Percentiles rank a stretch among this genome's conserved stretches.
phyloP scores from a whole-genome alignment of 148 eudicot species.

The Nepenthes mirabilis region DNA sequence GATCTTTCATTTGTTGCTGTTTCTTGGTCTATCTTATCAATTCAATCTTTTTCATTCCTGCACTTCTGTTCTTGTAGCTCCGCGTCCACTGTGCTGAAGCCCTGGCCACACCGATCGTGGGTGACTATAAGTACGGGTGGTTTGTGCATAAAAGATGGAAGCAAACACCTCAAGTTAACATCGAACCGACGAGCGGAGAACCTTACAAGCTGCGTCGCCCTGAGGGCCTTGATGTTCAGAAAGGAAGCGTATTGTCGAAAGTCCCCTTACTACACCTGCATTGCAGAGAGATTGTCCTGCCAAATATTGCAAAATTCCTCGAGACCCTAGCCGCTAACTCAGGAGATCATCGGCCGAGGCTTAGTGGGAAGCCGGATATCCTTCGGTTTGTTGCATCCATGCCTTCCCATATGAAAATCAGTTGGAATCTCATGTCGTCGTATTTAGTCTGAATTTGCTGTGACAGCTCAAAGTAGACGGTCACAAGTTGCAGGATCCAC shows the following conservation, averaged over 20 bases:
- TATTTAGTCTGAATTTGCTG: conserved; percentile 27
- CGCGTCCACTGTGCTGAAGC: conserved; percentile 98
- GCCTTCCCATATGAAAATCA: conserved; percentile 98
- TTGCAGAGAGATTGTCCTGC: conserved; percentile 79
- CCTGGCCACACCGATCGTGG: conserved; percentile 89
- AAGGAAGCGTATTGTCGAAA: conserved; percentile 85
- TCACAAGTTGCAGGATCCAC: too few species aligned
- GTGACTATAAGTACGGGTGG: conserved; percentile 96
- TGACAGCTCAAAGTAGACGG: neutral
- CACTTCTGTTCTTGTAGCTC: conserved; percentile 26
- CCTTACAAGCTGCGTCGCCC: conserved; percentile 79
- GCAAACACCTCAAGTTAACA: conserved; percentile 67
- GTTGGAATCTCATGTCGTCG: conserved; percentile 97
- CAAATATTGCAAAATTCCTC: conserved; percentile 58
- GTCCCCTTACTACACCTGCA: conserved; percentile 79
- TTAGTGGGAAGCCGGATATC: conserved; percentile 34
- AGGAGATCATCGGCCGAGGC: conserved; percentile 10
- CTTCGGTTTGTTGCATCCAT: conserved; percentile 78
- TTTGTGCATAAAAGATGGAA: conserved; percentile 78
- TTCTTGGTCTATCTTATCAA: too few species aligned
- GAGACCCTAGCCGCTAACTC: conserved; percentile 21
- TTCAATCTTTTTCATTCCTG: neutral
- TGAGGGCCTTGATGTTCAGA: conserved; percentile 73
- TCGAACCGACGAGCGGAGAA: conserved; percentile 62
- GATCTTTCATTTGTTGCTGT: too few species aligned